phyloP scores from a whole-genome alignment of 169 alveolate genomes.

The Plasmodium malariae region DNA sequence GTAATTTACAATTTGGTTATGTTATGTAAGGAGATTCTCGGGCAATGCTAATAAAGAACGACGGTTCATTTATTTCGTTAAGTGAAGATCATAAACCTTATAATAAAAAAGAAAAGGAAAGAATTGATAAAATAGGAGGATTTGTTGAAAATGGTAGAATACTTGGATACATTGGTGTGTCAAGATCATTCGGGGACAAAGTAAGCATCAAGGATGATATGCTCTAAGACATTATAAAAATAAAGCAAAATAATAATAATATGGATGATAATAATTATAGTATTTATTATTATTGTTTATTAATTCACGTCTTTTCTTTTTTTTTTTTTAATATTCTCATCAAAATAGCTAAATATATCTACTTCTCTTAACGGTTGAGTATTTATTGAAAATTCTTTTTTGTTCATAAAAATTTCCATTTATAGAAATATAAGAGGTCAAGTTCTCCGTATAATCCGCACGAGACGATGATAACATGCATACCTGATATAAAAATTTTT shows the following conservation, averaged over 20 bases:
- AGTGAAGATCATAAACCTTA: constrained; percentile 73
- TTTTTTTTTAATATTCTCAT: not conserved
- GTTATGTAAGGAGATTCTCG: constrained; percentile 72
- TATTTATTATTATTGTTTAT: not conserved
- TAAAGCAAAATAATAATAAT: not conserved
- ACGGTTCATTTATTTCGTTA: constrained; percentile 64
- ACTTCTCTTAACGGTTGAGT: not conserved
- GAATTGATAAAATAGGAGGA: constrained; percentile 66
- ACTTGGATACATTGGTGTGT: constrained; percentile 74
- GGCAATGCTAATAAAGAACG: constrained; percentile 72
- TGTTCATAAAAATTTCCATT: not conserved
- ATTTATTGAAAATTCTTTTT: not conserved
- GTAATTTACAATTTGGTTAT: no score
- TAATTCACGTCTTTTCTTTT: not conserved
- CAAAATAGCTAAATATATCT: not conserved
- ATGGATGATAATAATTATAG: not conserved
- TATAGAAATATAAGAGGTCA: constrained; percentile 45
- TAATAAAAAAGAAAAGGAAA: constrained; percentile 67
- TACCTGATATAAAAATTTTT: constrained; percentile 70
- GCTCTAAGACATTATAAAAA: no score
- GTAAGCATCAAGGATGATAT: constrained; percentile 13
- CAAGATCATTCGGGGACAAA: constrained; percentile 72
- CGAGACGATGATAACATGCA: constrained; percentile 67
- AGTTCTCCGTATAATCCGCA: constrained; percentile 40
- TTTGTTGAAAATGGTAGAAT: constrained; percentile 72